These are phyloP conservation scores for Flaveria bidentis DNA, from an alignment of 129 eudicot species.

Conservation along the genomic window DNA sequence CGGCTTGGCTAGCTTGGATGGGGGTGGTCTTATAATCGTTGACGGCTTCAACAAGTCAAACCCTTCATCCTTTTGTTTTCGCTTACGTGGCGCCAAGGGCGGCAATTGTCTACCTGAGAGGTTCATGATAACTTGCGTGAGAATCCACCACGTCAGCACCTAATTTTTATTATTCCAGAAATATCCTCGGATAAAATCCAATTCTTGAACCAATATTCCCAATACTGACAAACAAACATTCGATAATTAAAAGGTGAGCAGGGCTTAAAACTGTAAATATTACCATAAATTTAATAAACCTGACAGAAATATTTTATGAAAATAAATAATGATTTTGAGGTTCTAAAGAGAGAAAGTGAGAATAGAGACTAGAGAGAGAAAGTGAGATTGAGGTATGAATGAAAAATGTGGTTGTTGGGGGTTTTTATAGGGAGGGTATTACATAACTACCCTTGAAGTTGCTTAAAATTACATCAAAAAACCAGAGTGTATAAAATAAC, in stretches of 20 bases:
- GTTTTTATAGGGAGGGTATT: slow-evolving; percentile 26
- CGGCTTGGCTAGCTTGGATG: slow-evolving; percentile 38
- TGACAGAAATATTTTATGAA: too few species aligned
- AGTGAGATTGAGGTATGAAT: background rate
- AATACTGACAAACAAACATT: background rate
- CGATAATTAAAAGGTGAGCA: background rate
- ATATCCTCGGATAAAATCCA: background rate
- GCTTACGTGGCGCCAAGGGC: slow-evolving; percentile 38
- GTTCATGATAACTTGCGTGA: slow-evolving; percentile 38
- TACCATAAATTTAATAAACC: background rate
- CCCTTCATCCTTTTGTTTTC: slow-evolving; percentile 38
- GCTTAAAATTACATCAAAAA: slow-evolving; percentile 28
- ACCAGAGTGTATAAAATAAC: slow-evolving; percentile 9
- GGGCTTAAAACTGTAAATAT: slow-evolving; percentile 11
- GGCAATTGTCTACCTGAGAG: slow-evolving; percentile 41
- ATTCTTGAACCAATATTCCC: background rate
- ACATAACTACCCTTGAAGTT: slow-evolving; percentile 21
- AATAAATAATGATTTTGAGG: background rate
- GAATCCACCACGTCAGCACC: slow-evolving; percentile 42
- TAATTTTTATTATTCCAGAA: background rate
- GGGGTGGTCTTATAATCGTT: slow-evolving; percentile 8
- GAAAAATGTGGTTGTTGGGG: background rate
- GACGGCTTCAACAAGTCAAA: slow-evolving; percentile 37
- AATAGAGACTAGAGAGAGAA: background rate
- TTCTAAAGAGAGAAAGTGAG: background rate